phyloP scores from a whole-genome alignment of 441 rosid genomes.

The Cnidoscolus chayamansa region DNA sequence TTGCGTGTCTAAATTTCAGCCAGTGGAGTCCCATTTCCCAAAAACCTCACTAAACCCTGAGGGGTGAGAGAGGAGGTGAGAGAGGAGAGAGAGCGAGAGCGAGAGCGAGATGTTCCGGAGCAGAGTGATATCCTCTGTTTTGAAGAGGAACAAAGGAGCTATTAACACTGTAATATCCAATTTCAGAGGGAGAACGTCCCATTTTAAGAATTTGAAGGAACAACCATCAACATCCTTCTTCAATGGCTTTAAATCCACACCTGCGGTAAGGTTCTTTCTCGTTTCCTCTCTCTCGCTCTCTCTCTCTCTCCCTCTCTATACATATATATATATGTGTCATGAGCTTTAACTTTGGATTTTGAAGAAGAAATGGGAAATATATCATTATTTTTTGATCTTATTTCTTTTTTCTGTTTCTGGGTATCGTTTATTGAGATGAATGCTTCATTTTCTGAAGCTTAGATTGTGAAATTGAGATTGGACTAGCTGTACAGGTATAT shows the following conservation, averaged over 20 bases:
- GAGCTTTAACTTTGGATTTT: not conserved
- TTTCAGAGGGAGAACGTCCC: slow-evolving; percentile 11
- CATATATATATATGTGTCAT: not conserved
- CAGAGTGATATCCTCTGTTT: slow-evolving; percentile 20
- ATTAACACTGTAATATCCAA: slow-evolving; percentile 8
- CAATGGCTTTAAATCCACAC: slow-evolving; percentile 13
- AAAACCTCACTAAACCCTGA: slow-evolving; percentile 12
- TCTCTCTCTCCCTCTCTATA: no score
- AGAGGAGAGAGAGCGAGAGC: not conserved
- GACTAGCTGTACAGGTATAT: not conserved
- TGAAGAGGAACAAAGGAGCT: slow-evolving; percentile 24
- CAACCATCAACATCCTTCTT: slow-evolving; percentile 19
- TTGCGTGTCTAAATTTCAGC: not conserved
- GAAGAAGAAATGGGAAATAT: not conserved
- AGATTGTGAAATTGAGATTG: not conserved
- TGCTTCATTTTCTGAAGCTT: not conserved
- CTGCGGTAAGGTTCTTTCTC: not conserved
- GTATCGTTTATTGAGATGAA: not conserved
- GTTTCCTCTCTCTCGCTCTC: not conserved
- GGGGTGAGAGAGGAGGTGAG: not conserved
- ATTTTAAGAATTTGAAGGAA: slow-evolving; percentile 2
- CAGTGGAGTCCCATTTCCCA: not conserved
- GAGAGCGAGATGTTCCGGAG: slow-evolving; percentile 23
- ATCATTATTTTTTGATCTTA: not conserved
- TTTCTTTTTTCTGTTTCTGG: not conserved